Percentiles rank a stretch among this genome's conserved stretches.
These are phyloP conservation scores for Vachellia pachyceras DNA, from an alignment of 306 rosid species.

Conservation along the genomic window DNA sequence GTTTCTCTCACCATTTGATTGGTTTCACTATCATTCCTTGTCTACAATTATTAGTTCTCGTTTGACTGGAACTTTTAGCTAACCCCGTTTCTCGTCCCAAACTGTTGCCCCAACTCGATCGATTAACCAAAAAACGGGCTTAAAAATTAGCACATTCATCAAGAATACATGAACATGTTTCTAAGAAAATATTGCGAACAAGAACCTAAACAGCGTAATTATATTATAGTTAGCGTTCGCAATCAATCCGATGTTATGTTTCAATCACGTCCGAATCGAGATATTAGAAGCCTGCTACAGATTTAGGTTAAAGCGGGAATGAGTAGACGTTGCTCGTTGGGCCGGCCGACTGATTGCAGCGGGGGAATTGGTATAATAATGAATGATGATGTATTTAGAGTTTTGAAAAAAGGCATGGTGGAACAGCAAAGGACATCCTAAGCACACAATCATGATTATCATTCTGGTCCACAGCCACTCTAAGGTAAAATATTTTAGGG, in stretches of 20 bases:
- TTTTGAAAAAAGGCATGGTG: background rate
- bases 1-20: background rate
- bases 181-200: background rate
- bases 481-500: conserved; percentile 38
- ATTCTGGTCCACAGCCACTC: background rate
- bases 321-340: background rate
- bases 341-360: background rate
- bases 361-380: background rate
- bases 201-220: background rate
- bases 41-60: background rate
- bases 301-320: background rate
- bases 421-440: background rate
- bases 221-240: background rate
- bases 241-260: no score
- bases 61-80: background rate
- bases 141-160: no score
- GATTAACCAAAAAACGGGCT: background rate
- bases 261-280: no score
- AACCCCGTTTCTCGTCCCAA: background rate
- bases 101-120: background rate
- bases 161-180: no score
- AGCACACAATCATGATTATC: conserved; percentile 6
- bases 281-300: no score
- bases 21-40: background rate
- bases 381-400: conserved; percentile 9